Conservation (phyloP, 2,329 filamentous ascomycete genomes). For the Fusarium mundagurra region DNA sequence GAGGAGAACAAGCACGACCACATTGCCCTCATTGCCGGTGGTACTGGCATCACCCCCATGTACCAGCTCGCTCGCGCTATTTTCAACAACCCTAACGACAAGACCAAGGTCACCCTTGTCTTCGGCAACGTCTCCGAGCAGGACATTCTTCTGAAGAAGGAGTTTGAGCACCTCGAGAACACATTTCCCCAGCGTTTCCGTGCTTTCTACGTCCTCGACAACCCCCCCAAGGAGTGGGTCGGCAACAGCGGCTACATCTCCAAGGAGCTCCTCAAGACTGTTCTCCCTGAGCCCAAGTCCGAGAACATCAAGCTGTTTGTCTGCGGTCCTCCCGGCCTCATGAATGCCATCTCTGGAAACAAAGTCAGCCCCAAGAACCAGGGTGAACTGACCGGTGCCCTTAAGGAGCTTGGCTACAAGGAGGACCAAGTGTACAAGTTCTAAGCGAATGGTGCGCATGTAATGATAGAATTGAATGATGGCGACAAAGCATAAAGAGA, state of each 20-base stretch:
- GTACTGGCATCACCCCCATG: conserved; percentile 98
- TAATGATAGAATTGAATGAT: conserved; percentile 18
- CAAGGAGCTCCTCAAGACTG: conserved; percentile 94
- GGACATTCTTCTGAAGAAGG: conserved; percentile 89
- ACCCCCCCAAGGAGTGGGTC: conserved; percentile 80
- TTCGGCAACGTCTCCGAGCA: conserved; percentile 91
- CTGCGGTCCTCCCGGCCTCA: conserved; percentile 90
- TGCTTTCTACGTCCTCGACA: conserved; percentile 92
- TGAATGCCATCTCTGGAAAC: conserved; percentile 88
- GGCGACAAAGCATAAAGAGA: conserved; percentile 16
- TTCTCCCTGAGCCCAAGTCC: conserved; percentile 89
- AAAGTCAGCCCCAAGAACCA: conserved; percentile 96
- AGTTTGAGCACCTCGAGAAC: conserved; percentile 90
- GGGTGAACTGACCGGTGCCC: conserved; percentile 83
- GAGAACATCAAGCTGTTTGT: conserved; percentile 97
- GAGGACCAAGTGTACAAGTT: conserved; percentile 95
- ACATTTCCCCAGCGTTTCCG: conserved; percentile 94
- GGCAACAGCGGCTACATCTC: conserved; percentile 83
- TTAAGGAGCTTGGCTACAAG: conserved; percentile 81
- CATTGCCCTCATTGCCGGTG: conserved; percentile 88
- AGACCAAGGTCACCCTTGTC: conserved; percentile 96
- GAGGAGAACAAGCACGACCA: conserved; percentile 91
- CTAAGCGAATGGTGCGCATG: conserved; percentile 52
- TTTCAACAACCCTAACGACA: conserved; percentile 95
- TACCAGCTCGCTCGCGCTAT: conserved; percentile 92